These are phyloP conservation scores for Coemansia sp. DNA, from an alignment of 192 early-diverging fungal species.

Conservation along the genomic window DNA sequence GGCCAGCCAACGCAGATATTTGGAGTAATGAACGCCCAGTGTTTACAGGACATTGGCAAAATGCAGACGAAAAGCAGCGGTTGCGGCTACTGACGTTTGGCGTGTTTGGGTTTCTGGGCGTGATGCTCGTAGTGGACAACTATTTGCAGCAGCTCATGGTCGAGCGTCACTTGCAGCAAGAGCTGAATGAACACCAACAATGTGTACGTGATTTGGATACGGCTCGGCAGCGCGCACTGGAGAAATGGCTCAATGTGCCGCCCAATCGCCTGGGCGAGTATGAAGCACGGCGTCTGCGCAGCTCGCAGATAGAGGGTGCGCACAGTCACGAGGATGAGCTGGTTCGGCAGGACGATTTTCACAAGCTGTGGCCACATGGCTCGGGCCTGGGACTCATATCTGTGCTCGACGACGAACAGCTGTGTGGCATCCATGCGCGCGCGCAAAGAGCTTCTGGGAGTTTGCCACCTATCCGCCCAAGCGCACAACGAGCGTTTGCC, in stretches of 20 bases:
- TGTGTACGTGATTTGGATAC: conserved; percentile 8
- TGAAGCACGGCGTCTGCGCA: conserved; percentile 18
- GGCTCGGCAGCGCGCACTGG: conserved; percentile 28
- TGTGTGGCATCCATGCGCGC: conserved; percentile 33
- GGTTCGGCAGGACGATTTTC: conserved; percentile 15
- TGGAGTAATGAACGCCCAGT: conserved; percentile 39
- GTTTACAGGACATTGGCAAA: background rate
- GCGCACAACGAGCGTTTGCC: conserved; percentile 16
- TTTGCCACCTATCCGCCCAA: conserved; percentile 5
- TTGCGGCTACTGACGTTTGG: conserved; percentile 11
- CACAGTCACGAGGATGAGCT: background rate
- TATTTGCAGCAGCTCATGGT: conserved; percentile 8
- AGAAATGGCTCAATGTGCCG: conserved; percentile 41
- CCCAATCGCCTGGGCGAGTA: conserved; percentile 24
- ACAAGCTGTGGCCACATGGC: conserved; percentile 34
- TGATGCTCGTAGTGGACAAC: conserved; percentile 12
- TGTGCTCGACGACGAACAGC: conserved; percentile 30
- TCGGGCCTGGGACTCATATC: conserved; percentile 40
- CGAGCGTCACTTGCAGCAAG: conserved; percentile 12
- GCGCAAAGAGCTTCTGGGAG: conserved; percentile 1
- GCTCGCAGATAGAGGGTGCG: background rate
- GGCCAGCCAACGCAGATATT: background rate
- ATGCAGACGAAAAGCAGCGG: conserved; percentile 1
- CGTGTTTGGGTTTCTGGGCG: conserved; percentile 28
- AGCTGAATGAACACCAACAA: conserved; percentile 5